Evolutionary conservation across 768 basidiomycete genomes (phyloP), one percentile per base, ranked within the genome.

Genomic region (Peribolospora baueri): DNA sequence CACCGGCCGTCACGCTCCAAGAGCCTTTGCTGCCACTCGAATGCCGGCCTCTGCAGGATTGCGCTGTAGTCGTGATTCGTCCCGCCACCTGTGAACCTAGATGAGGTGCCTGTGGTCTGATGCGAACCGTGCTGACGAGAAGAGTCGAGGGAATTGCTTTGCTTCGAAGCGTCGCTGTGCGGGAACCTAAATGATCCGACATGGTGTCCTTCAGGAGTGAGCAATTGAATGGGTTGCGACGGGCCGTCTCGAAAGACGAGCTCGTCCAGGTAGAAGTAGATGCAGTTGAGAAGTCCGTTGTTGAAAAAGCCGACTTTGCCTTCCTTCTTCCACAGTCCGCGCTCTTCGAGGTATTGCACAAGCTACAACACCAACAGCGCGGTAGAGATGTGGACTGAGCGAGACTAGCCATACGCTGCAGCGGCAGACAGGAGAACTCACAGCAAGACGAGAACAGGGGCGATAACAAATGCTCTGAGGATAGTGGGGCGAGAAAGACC

Each of bases 401-500:
- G 0, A 78, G 64, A 2, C 83, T 73, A 11, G 80, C 73, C 7
- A 83, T 67, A 3, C 81, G 82, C 2, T 40, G 46, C 42, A 61
- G 62, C 54, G 52, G 46, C 40, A 9, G 4, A 8, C 3, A 3
- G 42, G 7, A 39, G 46, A 38, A 3, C 10, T 38, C 13, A 46
- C 14, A 5, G 13, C 2, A 14, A 3, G 3, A 8, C n/a, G 7
- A 1, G 14, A 5, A 37, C 36, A 3, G 13, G 14, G 11, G 0
- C 70, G 74, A 63, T 81, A 82, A 3, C 82, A 82, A 58, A 85
- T 78, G 4, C 79, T 81, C 0, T 75, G 73, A 7, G 74, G 72
- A 61, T 78, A 84, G 58, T 79, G 73, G 0, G 83, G 82, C 62
- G 79, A 75, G 63, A 84, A 85, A 61, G 80, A 77, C 0, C 70